Evolutionary conservation across 2,329 filamentous ascomycete genomes (phyloP).

Genomic region (Aspergillus piperis): DNA sequence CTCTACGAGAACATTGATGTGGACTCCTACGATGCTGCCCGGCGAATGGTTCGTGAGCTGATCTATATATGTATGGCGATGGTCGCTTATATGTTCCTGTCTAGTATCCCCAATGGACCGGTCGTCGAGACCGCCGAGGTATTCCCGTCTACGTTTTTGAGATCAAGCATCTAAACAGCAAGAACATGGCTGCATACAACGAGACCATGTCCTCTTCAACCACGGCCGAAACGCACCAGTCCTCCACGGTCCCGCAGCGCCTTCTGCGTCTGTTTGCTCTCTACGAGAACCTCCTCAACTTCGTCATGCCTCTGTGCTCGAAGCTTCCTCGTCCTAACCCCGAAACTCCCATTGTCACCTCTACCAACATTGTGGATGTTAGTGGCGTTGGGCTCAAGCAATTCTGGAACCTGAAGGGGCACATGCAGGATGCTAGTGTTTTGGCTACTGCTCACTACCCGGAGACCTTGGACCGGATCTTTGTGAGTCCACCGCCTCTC

Average conservation of each 20-base stretch:
- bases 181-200: slow-evolving; percentile 78
- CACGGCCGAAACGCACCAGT: slow-evolving; percentile 62
- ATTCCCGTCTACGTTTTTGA: slow-evolving; percentile 92
- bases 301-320: slow-evolving; percentile 82
- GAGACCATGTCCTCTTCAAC: slow-evolving; percentile 45
- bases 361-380: slow-evolving; percentile 94
- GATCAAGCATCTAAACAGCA: slow-evolving; percentile 78
- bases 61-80: background rate
- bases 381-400: slow-evolving; percentile 83
- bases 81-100: background rate
- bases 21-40: slow-evolving; percentile 76
- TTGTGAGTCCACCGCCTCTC: slow-evolving; percentile 47
- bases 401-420: slow-evolving; percentile 91
- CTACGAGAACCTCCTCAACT: slow-evolving; percentile 89
- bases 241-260: slow-evolving; percentile 61
- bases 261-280: slow-evolving; percentile 85
- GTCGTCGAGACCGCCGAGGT: slow-evolving; percentile 82
- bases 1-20: slow-evolving; percentile 86
- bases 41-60: slow-evolving; percentile 61
- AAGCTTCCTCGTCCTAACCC: slow-evolving; percentile 72
- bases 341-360: slow-evolving; percentile 84
- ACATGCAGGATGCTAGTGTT: slow-evolving; percentile 90
- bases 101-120: slow-evolving; percentile 93
- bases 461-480: slow-evolving; percentile 84
- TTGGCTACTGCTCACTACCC: slow-evolving; percentile 93